Evolutionary conservation across 2,329 filamentous ascomycete species (phyloP).

Genomic region (Fusarium sp.): DNA sequence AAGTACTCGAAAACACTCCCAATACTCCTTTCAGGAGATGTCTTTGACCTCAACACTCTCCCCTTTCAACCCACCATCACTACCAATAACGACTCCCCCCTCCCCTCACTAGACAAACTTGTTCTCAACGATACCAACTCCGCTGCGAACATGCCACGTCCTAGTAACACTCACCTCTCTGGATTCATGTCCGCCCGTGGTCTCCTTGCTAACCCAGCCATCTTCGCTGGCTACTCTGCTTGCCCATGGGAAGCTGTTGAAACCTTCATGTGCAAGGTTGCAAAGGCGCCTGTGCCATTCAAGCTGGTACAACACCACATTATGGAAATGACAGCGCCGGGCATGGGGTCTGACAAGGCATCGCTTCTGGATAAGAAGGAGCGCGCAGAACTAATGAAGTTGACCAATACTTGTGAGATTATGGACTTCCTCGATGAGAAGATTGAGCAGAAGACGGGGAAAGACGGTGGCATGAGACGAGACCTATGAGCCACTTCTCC

Average conservation of each 20-base stretch:
- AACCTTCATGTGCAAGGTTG: constrained; percentile 67
- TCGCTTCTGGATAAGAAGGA: constrained; percentile 66
- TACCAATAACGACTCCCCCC: constrained; percentile 35
- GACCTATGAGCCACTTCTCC: constrained; percentile 42
- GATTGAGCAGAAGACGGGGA: constrained; percentile 49
- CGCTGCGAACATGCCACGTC: constrained; percentile 33
- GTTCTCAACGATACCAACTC: constrained; percentile 36
- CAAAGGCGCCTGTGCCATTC: constrained; percentile 67
- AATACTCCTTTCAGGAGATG: constrained; percentile 74
- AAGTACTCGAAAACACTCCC: constrained; percentile 65
- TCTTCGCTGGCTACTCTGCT: constrained; percentile 65
- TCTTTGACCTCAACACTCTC: constrained; percentile 65
- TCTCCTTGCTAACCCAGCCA: constrained; percentile 71
- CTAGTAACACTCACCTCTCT: constrained; percentile 59
- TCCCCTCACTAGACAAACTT: constrained; percentile 42
- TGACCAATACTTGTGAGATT: constrained; percentile 64
- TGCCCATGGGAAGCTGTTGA: constrained; percentile 72
- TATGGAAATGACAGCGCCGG: constrained; percentile 71
- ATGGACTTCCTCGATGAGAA: constrained; percentile 68
- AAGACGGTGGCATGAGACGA: constrained; percentile 44
- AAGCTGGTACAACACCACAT: constrained; percentile 73
- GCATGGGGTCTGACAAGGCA: constrained; percentile 62
- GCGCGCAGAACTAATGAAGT: constrained; percentile 58
- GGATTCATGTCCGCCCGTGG: constrained; percentile 78
- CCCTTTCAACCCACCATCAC: constrained; percentile 51